These are phyloP conservation scores for Colletotrichum musicola DNA, from an alignment of 2,329 filamentous ascomycete species.

Conservation along the genomic window DNA sequence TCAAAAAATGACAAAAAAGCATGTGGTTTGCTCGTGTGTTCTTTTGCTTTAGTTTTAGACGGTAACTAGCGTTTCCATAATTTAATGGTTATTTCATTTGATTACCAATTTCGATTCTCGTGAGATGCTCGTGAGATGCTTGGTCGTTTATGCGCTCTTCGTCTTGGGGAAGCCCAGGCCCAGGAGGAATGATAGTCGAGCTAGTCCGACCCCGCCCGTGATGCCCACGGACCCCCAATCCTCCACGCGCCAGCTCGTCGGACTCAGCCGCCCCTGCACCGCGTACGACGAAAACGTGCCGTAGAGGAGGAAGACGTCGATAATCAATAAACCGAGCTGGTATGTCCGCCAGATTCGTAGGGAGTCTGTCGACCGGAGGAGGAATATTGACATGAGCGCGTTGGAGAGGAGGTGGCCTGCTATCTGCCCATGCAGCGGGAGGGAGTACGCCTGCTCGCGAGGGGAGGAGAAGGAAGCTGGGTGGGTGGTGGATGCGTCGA, in stretches of 20 bases:
- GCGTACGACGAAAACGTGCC: conserved; percentile 1
- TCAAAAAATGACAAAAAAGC: background rate
- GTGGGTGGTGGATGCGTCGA: conserved; percentile 9
- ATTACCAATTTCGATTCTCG: background rate
- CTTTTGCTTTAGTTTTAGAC: background rate
- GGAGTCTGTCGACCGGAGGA: conserved; percentile 4
- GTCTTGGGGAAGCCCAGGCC: conserved; percentile 6
- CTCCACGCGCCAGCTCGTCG: conserved; percentile 24
- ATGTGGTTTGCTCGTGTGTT: background rate
- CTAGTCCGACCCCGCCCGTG: background rate
- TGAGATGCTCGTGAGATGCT: background rate
- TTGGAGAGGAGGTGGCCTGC: conserved; percentile 22
- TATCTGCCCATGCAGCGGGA: conserved; percentile 29
- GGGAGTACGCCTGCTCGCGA: background rate
- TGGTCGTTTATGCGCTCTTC: background rate
- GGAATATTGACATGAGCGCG: conserved; percentile 19
- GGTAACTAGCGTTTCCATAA: background rate
- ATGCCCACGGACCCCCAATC: conserved; percentile 24
- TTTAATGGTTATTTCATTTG: background rate
- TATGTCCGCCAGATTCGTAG: conserved; percentile 4
- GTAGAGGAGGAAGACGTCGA: conserved; percentile 26
- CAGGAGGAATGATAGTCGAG: conserved; percentile 6
- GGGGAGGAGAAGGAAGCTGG: conserved; percentile 8
- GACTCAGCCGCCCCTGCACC: conserved; percentile 1
- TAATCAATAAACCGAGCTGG: conserved; percentile 17